Evolutionary conservation across 306 rosid genomes (phyloP).

Genomic region (Vigna angularis): DNA sequence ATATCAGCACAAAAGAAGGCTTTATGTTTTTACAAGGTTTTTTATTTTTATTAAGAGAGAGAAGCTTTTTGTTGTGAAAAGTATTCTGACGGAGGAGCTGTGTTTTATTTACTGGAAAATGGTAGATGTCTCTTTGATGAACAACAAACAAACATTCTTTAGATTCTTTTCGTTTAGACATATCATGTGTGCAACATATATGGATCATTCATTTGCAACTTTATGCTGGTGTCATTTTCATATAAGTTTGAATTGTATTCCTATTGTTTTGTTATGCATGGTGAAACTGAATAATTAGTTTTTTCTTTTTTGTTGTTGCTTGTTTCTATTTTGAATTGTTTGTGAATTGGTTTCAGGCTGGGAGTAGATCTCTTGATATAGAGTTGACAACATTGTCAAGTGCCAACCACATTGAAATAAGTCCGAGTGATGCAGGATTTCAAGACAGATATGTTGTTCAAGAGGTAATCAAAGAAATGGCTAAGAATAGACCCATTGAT

Average conservation of each 20-base stretch:
- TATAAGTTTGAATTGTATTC: neutral
- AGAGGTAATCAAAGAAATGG: slow-evolving; percentile 95
- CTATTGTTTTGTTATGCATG: neutral
- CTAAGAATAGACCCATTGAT: slow-evolving; percentile 86
- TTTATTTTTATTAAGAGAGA: neutral
- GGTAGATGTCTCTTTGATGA: slow-evolving; percentile 14
- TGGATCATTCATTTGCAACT: neutral
- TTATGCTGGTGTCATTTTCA: neutral
- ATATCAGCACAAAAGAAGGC: neutral
- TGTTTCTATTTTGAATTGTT: slow-evolving; percentile 23
- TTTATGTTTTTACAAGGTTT: neutral
- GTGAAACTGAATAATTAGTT: neutral
- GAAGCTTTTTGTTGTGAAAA: neutral
- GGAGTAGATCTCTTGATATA: slow-evolving; percentile 87
- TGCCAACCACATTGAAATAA: slow-evolving; percentile 85
- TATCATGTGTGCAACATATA: neutral
- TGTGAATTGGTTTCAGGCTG: slow-evolving; percentile 69
- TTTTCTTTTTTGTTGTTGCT: neutral
- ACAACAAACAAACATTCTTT: neutral
- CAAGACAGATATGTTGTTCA: slow-evolving; percentile 93
- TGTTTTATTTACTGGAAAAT: slow-evolving; percentile 2
- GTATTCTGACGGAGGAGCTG: neutral
- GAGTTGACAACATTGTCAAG: slow-evolving; percentile 92
- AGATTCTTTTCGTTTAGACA: neutral
- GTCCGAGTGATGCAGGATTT: slow-evolving; percentile 96